Evolutionary conservation across 345 rosid species (phyloP).

Genomic region (Lepidium didymum): DNA sequence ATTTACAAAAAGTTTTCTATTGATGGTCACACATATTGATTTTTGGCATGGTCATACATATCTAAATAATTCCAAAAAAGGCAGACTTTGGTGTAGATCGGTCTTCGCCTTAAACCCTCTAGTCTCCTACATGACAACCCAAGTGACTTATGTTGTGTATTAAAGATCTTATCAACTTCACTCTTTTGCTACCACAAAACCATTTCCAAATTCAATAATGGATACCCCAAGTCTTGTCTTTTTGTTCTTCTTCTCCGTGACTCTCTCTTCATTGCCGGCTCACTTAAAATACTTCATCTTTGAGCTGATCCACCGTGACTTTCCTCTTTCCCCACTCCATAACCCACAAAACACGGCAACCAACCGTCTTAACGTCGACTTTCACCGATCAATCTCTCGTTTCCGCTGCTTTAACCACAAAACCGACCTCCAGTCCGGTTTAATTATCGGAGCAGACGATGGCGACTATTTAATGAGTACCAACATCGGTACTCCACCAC

Average conservation of each 20-base stretch:
- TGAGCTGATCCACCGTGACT: constrained; percentile 52
- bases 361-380: constrained; percentile 37
- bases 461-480: constrained; percentile 55
- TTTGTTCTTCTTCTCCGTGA: not conserved
- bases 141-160: not conserved
- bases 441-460: constrained; percentile 10
- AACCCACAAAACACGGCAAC: constrained; percentile 24
- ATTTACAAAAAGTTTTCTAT: too few relatives aligned
- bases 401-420: constrained; percentile 21
- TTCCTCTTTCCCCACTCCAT: constrained; percentile 44
- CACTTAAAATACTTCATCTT: constrained; percentile 21
- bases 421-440: constrained; percentile 29
- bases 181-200: not conserved
- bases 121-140: not conserved
- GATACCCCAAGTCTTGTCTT: not conserved
- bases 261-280: not conserved
- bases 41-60: too few relatives aligned
- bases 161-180: not conserved
- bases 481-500: constrained; percentile 47
- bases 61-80: too few relatives aligned
- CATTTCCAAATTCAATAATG: not conserved
- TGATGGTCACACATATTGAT: too few relatives aligned
- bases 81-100: too few relatives aligned
- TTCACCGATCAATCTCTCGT: constrained; percentile 44
- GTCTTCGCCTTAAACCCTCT: too few relatives aligned